phyloP scores from a whole-genome alignment of 768 basidiomycete species.

The Tulasnella sp. region DNA sequence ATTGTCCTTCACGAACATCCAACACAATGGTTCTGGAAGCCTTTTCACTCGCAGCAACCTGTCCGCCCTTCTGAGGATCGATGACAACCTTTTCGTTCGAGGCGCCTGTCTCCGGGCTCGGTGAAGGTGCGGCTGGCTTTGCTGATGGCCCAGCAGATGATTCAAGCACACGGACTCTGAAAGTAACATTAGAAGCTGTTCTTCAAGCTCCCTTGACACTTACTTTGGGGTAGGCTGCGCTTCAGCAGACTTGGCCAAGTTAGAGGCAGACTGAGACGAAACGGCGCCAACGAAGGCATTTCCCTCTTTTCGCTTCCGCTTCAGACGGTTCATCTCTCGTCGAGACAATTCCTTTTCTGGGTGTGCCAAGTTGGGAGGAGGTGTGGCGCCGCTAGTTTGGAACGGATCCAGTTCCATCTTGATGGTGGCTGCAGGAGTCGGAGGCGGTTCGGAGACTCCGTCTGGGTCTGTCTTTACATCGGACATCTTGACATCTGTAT shows the following conservation, averaged over 20 bases:
- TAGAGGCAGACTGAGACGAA: constrained; percentile 25
- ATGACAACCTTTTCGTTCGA: constrained; percentile 54
- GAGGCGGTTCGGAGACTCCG: constrained; percentile 29
- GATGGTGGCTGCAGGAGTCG: not conserved
- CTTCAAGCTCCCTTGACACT: constrained; percentile 16
- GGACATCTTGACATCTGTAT: constrained; percentile 29
- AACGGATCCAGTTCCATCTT: constrained; percentile 28
- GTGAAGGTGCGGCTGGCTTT: not conserved
- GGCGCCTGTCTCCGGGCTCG: not conserved
- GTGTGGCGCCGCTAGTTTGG: not conserved
- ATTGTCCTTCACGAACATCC: constrained; percentile 58
- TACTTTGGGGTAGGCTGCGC: constrained; percentile 35
- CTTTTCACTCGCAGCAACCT: constrained; percentile 38
- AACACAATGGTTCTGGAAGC: constrained; percentile 45
- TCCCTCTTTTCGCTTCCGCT: constrained; percentile 85
- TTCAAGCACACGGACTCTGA: constrained; percentile 62
- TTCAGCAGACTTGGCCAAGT: constrained; percentile 5
- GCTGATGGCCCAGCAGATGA: constrained; percentile 35
- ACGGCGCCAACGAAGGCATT: constrained; percentile 53
- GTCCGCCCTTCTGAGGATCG: constrained; percentile 76
- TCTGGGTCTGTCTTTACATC: constrained; percentile 15
- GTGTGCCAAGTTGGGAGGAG: constrained; percentile 5
- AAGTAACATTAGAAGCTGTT: not conserved
- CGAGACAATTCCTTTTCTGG: constrained; percentile 41
- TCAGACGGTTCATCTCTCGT: constrained; percentile 84